A percentile compares a stretch with the other conserved stretches of the same genome.
These are phyloP conservation scores for Marasmius tenuissimus DNA, from an alignment of 1,284 basidiomycete species.

Conservation along the genomic window DNA sequence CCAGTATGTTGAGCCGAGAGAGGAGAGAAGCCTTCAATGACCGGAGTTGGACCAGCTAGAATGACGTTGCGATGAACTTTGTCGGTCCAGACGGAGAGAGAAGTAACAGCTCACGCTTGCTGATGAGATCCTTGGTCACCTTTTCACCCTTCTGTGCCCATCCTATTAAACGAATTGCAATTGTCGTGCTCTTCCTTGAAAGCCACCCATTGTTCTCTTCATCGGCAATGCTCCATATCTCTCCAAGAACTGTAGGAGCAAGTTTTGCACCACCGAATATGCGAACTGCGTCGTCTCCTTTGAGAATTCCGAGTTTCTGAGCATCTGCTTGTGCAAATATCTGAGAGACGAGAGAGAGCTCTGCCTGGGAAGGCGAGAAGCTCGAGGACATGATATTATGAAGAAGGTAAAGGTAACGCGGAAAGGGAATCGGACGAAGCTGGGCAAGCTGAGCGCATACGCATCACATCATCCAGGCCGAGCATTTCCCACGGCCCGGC, in stretches of 20 bases:
- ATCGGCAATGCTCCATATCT: conserved; percentile 94
- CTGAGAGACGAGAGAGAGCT: conserved; percentile 65
- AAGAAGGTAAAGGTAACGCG: conserved; percentile 19
- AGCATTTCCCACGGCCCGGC: not conserved
- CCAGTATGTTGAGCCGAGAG: conserved; percentile 50
- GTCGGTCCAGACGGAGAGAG: conserved; percentile 21
- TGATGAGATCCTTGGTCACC: conserved; percentile 58
- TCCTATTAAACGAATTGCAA: conserved; percentile 88
- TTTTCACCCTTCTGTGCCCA: conserved; percentile 89
- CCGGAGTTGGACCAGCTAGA: conserved; percentile 80
- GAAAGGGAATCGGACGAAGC: not conserved
- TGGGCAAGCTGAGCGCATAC: not conserved
- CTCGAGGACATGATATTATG: conserved; percentile 50
- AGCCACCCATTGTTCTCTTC: conserved; percentile 92
- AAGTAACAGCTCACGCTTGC: conserved; percentile 55
- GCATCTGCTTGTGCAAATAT: conserved; percentile 72
- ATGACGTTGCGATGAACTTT: conserved; percentile 5
- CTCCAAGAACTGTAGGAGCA: conserved; percentile 76
- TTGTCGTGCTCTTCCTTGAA: conserved; percentile 81
- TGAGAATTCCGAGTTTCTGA: conserved; percentile 79
- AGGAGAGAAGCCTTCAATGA: conserved; percentile 71
- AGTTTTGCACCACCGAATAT: conserved; percentile 82
- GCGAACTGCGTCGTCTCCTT: conserved; percentile 82
- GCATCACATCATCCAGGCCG: not conserved
- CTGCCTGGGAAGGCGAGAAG: conserved; percentile 66